Percentiles rank a stretch among this genome's conserved stretches.
Conservation (phyloP, 257 asterid species). For the Capsicum baccatum region DNA sequence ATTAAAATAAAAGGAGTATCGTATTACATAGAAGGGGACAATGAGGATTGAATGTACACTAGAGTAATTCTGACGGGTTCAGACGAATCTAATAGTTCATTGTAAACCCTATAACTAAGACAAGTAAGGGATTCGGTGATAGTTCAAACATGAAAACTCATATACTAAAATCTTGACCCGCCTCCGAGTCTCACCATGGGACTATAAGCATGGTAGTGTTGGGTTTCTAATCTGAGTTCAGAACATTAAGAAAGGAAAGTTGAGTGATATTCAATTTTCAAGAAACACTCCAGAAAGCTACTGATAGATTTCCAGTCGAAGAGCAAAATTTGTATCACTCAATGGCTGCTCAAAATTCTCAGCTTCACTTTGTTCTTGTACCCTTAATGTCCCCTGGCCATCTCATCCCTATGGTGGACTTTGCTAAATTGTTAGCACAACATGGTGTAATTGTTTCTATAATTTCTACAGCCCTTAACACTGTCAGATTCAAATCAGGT, state of each 20-base stretch:
- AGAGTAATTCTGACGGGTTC: not conserved
- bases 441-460: constrained; percentile 43
- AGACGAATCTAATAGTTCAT: too few relatives aligned
- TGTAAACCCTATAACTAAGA: not conserved
- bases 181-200: not conserved
- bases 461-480: constrained; percentile 52
- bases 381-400: constrained; percentile 82
- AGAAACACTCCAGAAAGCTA: constrained; percentile 20
- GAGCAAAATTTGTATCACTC: not conserved
- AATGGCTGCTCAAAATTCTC: constrained; percentile 32
- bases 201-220: not conserved
- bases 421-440: constrained; percentile 60
- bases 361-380: constrained; percentile 61
- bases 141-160: not conserved
- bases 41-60: not conserved
- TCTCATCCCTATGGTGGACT: constrained; percentile 79
- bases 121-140: not conserved
- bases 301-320: not conserved
- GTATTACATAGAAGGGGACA: not conserved
- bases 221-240: not conserved
- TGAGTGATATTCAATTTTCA: not conserved
- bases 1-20: not conserved
- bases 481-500: constrained; percentile 39
- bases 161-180: not conserved
- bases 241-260: not conserved